Evolutionary conservation across 2,329 filamentous ascomycete genomes (phyloP), one percentile per base, ranked within the genome.

Genomic region (Colletotrichum graminicola): DNA sequence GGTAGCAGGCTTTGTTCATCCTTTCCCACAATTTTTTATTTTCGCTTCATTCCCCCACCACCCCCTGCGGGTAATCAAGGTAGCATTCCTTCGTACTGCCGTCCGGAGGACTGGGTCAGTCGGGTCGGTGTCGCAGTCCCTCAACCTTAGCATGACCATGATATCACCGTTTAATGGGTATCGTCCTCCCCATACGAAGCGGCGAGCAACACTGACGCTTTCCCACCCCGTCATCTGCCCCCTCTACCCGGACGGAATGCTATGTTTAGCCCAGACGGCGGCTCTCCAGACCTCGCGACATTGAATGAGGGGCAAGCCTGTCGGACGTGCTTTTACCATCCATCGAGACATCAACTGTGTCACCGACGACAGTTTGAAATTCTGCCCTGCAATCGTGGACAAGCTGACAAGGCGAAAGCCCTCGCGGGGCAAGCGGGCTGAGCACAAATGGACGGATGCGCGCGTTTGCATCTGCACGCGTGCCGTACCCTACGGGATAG

Each of bases 91-190:
- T 43, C 16, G 41, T 43, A 43, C 41, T n/a, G 45, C 45, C n/a
- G 45, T 47, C n/a, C 21, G 10, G 45, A 47, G 21, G n/a, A 45
- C 21, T 45, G 43, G 45, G 45, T 23, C 45, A 47, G 45, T 47
- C n/a, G 43, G 45, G 45, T 23, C 45, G 23, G 45, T 47, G 45
- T 47, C 23, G 45, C 45, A 47, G n/a, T 36, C 21, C 26, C 34
- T 51, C 64, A 12, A 45, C 26, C 45, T 45, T 36, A 45, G 55
- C 64, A 59, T 45, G 45, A 16, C 34, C 55, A 66, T 66, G 45
- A 66, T 61, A 54, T 66, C 45, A 61, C 55, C 32, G 45, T 66
- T 45, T 43, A 36, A 54, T 61, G 26, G 45, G 55, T 55, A 66
- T 61, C 64, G 34, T 45, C 64, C 32, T 18, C 34, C 47, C 45